A percentile compares a stretch with the other conserved stretches of the same genome.
Conservation (phyloP, 305 asterid species). For the Fraxinus latifolia region DNA sequence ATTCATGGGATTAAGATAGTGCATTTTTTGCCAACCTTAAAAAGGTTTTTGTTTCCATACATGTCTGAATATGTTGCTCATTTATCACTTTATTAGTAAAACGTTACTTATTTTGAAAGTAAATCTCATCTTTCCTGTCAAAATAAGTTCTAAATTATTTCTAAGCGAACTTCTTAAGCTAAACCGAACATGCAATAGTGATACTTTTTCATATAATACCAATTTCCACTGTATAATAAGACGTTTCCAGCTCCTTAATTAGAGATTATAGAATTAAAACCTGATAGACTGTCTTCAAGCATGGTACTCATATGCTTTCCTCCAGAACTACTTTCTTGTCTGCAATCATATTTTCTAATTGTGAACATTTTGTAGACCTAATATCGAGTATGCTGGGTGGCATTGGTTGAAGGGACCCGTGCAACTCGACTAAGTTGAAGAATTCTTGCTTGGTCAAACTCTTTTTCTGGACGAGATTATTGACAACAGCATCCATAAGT, state of each 20-base stretch:
- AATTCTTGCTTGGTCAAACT: conserved; percentile 75
- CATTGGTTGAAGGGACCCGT: conserved; percentile 58
- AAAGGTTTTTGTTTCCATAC: not conserved
- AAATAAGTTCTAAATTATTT: not conserved
- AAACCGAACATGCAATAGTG: no score
- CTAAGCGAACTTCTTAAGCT: no score
- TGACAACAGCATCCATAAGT: conserved; percentile 75
- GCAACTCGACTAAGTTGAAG: conserved; percentile 61
- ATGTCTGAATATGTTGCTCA: not conserved
- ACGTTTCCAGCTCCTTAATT: not conserved
- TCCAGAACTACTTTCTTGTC: conserved; percentile 36
- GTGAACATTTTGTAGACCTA: conserved; percentile 46
- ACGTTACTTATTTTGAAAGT: not conserved
- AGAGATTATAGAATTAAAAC: not conserved
- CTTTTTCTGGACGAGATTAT: conserved; percentile 65
- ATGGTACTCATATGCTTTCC: conserved; percentile 25
- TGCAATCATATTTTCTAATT: conserved; percentile 41
- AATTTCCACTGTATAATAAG: not conserved
- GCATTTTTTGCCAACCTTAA: not conserved
- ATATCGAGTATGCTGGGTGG: conserved; percentile 75
- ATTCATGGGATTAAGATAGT: not conserved
- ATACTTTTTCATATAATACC: not conserved
- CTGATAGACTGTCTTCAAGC: not conserved
- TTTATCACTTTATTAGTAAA: not conserved
- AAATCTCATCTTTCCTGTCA: not conserved